Conservation (phyloP, 352 stramenopile species). For the Phytophthora brassicae region DNA sequence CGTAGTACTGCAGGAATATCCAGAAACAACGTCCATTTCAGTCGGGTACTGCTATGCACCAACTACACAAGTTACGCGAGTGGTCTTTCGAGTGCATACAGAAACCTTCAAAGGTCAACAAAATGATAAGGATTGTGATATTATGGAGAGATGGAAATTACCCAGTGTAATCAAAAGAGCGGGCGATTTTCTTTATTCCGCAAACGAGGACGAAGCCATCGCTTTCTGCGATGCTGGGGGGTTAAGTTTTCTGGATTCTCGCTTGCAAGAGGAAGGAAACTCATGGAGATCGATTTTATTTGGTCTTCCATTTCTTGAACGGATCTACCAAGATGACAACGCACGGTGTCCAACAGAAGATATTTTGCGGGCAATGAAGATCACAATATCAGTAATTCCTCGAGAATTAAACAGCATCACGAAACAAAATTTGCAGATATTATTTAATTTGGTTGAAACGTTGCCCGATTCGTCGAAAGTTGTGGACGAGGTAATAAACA, state of each 20-base stretch:
- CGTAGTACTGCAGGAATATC: conserved; percentile 12
- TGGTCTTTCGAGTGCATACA: conserved; percentile 21
- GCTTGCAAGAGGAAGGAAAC: background rate
- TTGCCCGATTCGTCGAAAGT: conserved; percentile 1
- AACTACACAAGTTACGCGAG: conserved; percentile 6
- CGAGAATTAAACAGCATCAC: conserved; percentile 10
- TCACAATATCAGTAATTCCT: conserved; percentile 6
- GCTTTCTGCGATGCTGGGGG: conserved; percentile 23
- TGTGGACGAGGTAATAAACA: conserved; percentile 6
- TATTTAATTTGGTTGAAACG: conserved; percentile 2
- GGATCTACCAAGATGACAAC: background rate
- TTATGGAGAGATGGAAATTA: conserved; percentile 6
- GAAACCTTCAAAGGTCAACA: background rate
- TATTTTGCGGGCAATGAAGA: conserved; percentile 10
- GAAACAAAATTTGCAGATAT: conserved; percentile 19
- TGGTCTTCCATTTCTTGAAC: conserved; percentile 8
- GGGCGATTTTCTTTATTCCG: conserved; percentile 11
- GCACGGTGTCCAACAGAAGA: background rate
- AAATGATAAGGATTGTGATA: background rate
- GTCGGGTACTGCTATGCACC: conserved; percentile 20
- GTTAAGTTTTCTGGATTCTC: conserved; percentile 18
- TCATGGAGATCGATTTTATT: conserved; percentile 8
- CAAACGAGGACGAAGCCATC: conserved; percentile 12
- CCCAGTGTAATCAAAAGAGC: conserved; percentile 7
- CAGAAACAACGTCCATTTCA: conserved; percentile 15